phyloP scores from a whole-genome alignment of 116 monocot genomes.

The Dioscorea cayenensis region DNA sequence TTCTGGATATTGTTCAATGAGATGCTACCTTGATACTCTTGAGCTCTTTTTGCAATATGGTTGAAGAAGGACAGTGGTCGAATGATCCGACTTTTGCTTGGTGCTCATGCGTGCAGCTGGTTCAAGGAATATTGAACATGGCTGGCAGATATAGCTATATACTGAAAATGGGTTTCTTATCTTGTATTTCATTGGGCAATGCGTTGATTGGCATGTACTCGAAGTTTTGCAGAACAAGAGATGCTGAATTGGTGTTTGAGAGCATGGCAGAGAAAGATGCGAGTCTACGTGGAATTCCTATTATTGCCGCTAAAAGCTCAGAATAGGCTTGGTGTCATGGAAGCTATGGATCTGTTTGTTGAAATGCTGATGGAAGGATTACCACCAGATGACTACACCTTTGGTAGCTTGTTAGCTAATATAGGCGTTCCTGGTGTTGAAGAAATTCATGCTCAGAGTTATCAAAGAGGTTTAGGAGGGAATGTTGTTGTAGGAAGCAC shows the following conservation, averaged over 20 bases:
- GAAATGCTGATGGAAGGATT: conserved; percentile 21
- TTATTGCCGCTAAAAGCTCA: conserved; percentile 14
- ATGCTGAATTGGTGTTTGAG: conserved; percentile 16
- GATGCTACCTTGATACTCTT: conserved; percentile 12
- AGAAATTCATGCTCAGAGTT: conserved; percentile 26
- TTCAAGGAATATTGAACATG: neutral
- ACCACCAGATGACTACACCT: conserved; percentile 28
- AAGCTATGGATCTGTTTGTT: conserved; percentile 11
- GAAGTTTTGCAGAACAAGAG: conserved; percentile 11
- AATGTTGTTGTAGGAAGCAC: conserved; percentile 14
- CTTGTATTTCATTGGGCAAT: conserved; percentile 19
- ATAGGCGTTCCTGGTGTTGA: neutral
- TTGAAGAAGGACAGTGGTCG: conserved; percentile 6
- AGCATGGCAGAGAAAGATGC: conserved; percentile 17
- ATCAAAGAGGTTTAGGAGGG: conserved; percentile 10
- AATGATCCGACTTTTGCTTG: conserved; percentile 19
- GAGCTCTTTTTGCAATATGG: conserved; percentile 12
- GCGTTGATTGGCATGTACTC: conserved; percentile 26
- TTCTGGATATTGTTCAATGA: conserved; percentile 24
- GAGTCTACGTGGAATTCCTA: conserved; percentile 35
- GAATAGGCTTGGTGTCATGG: neutral
- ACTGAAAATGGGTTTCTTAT: conserved; percentile 18
- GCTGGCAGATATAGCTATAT: conserved; percentile 11
- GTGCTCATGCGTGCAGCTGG: conserved; percentile 16
- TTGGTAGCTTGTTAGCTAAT: conserved; percentile 20